Conservation (phyloP, 2,329 filamentous ascomycete genomes). For the Fusarium solani-melongenae region DNA sequence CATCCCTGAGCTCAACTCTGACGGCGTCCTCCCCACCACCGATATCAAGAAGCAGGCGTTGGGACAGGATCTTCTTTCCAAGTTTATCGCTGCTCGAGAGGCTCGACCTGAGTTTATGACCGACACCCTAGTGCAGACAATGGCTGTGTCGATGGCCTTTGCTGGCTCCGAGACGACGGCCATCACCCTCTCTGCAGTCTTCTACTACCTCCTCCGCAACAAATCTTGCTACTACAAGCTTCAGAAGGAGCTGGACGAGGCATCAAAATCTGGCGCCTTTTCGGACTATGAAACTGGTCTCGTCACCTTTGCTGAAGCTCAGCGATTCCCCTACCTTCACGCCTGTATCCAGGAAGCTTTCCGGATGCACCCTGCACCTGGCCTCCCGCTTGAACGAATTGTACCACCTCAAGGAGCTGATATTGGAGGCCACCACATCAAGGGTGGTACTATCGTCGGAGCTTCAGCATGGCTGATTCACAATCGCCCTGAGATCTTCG, state of each 20-base stretch:
- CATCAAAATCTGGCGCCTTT: slow-evolving; percentile 63
- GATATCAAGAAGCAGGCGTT: slow-evolving; percentile 51
- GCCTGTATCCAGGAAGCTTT: slow-evolving; percentile 84
- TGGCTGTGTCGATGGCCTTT: slow-evolving; percentile 77
- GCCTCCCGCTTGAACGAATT: slow-evolving; percentile 78
- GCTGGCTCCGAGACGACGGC: slow-evolving; percentile 85
- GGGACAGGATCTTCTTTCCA: slow-evolving; percentile 73
- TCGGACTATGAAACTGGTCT: slow-evolving; percentile 65
- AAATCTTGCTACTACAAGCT: slow-evolving; percentile 65
- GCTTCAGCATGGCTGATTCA: slow-evolving; percentile 82
- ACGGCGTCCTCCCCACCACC: slow-evolving; percentile 47
- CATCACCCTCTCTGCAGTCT: slow-evolving; percentile 76
- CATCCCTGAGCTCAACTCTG: slow-evolving; percentile 52
- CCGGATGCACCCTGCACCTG: slow-evolving; percentile 78
- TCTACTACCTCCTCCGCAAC: slow-evolving; percentile 79
- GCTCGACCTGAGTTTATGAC: slow-evolving; percentile 78
- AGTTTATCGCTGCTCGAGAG: slow-evolving; percentile 76
- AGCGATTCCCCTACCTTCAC: slow-evolving; percentile 79
- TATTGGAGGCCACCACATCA: slow-evolving; percentile 71
- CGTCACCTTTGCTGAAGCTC: slow-evolving; percentile 76
- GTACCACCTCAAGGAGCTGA: slow-evolving; percentile 73
- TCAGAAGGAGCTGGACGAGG: slow-evolving; percentile 71
- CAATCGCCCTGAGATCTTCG: slow-evolving; percentile 74
- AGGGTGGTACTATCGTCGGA: slow-evolving; percentile 78
- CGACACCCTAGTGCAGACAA: slow-evolving; percentile 74